Evolutionary conservation across 306 rosid genomes (phyloP), one percentile per base, ranked within the genome.

Genomic region (Fragaria iinumae): DNA sequence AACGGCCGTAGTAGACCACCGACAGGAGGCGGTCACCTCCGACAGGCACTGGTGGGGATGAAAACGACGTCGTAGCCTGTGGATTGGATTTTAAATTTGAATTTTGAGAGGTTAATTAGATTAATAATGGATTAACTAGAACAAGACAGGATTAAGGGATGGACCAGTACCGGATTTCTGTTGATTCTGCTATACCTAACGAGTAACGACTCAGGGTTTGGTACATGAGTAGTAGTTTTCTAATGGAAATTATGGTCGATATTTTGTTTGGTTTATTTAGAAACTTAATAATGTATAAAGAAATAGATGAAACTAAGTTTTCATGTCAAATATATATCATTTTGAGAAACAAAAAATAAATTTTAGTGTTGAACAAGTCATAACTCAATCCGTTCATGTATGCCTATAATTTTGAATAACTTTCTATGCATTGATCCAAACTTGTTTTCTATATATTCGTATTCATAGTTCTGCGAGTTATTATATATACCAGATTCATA

Each of bases 1-100:
- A 82, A 87, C 84, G 82, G 82, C 71, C 74, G 49, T 21, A 21
- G 6, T 4, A 47, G 9, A 38, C 36, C 62, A 80, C 87, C 80
- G 83, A 84, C 85, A 70, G 72, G 55, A 63, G 84, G 69, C 89
- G 83, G 86, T 80, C 82, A 70, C 76, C 3, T 32, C 71, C 14
- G 10, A 76, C 29, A 34, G 23, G 49, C 32, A 44, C 39, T 45
- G 13, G 21, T 34, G 25, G 32, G 13, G 6, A 2, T 44, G 38
- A 68, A 69, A 69, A 69, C 75, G 32, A 52, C 34, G 41, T 38
- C 64, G 29, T 32, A 18, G 11, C 27, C 23, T 3, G 48, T 9
- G 32, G 21, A 18, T 23, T 8, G 17, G 20, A 44, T 71, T 50
- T 45, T 27, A 44, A 53, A 17, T 77, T 52, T 69, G 65, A 63